phyloP scores from a whole-genome alignment of 331 rosid genomes.

The Quercus phellos region DNA sequence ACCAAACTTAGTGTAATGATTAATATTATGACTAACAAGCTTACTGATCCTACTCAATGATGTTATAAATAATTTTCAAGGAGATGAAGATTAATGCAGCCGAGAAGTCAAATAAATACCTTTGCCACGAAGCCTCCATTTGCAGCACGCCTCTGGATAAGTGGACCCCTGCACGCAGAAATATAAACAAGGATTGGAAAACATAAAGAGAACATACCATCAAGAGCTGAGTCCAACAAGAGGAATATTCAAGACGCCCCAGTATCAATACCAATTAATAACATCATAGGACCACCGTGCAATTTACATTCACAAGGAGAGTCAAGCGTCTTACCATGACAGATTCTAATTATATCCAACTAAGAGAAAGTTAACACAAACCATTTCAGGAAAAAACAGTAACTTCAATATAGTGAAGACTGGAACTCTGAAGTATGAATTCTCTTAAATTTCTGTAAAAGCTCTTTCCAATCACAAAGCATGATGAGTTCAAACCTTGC shows the following conservation, averaged over 20 bases:
- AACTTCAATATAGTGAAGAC: conserved; percentile 16
- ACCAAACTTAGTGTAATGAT: not conserved
- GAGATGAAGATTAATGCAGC: not conserved
- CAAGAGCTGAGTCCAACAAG: conserved; percentile 7
- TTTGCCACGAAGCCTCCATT: conserved; percentile 45
- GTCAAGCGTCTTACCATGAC: conserved; percentile 32
- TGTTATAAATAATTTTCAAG: not conserved
- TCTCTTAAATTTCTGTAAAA: conserved; percentile 8
- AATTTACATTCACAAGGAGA: conserved; percentile 18
- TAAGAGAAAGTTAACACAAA: conserved; percentile 26
- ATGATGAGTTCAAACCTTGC: conserved; percentile 4
- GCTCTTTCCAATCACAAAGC: conserved; percentile 18
- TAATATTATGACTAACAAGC: not conserved
- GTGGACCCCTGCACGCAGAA: conserved; percentile 58
- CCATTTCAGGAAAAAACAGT: conserved; percentile 27
- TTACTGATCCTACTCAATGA: not conserved
- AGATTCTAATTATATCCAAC: conserved; percentile 33
- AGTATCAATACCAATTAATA: conserved; percentile 9
- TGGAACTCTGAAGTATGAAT: conserved; percentile 13
- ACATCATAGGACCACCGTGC: conserved; percentile 7
- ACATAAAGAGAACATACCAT: not conserved
- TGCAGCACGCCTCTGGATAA: conserved; percentile 48
- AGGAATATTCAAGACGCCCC: conserved; percentile 9
- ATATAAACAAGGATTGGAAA: conserved; percentile 23
- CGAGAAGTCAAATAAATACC: conserved; percentile 30